Percentiles rank a stretch among this genome's conserved stretches.
Conservation (phyloP, 1,139 yeast genomes). For the Candida pseudoviswanathii region DNA sequence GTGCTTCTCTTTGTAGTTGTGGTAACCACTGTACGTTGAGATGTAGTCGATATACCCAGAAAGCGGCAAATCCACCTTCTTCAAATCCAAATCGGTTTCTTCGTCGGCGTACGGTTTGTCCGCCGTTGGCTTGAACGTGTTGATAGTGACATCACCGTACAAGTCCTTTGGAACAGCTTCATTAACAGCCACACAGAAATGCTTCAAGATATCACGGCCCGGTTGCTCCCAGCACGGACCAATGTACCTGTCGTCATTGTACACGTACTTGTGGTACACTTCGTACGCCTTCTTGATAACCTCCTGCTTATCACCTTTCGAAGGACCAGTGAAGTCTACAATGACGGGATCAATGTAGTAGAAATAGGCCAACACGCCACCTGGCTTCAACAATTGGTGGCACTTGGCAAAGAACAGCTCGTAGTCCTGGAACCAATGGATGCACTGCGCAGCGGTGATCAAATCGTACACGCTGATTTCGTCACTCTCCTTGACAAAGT, state of each 20-base stretch:
- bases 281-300: conserved; percentile 25
- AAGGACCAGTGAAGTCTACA: conserved; percentile 26
- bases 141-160: conserved; percentile 29
- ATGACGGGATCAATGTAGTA: conserved; percentile 45
- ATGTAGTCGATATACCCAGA: conserved; percentile 33
- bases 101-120: conserved; percentile 19
- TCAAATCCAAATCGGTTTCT: conserved; percentile 27
- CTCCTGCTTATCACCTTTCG: conserved; percentile 17
- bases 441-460: conserved; percentile 49
- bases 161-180: conserved; percentile 31
- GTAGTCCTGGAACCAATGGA: conserved; percentile 49
- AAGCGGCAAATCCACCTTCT: conserved; percentile 24
- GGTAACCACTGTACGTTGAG: conserved; percentile 42
- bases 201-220: conserved; percentile 37
- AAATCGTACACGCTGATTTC: conserved; percentile 31
- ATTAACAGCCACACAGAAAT: conserved; percentile 32
- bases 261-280: conserved; percentile 36
- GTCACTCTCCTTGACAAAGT: conserved; percentile 23
- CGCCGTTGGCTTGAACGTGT: conserved; percentile 27
- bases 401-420: conserved; percentile 31
- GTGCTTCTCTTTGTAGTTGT: conserved; percentile 32
- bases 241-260: conserved; percentile 35
- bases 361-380: conserved; percentile 48
- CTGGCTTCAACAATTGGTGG: conserved; percentile 33
- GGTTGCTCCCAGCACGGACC: conserved; percentile 53